Percentiles rank a stretch among this genome's conserved stretches.
Evolutionary conservation across 2,329 filamentous ascomycete genomes (phyloP).

Genomic region (Trichoderma gracile): DNA sequence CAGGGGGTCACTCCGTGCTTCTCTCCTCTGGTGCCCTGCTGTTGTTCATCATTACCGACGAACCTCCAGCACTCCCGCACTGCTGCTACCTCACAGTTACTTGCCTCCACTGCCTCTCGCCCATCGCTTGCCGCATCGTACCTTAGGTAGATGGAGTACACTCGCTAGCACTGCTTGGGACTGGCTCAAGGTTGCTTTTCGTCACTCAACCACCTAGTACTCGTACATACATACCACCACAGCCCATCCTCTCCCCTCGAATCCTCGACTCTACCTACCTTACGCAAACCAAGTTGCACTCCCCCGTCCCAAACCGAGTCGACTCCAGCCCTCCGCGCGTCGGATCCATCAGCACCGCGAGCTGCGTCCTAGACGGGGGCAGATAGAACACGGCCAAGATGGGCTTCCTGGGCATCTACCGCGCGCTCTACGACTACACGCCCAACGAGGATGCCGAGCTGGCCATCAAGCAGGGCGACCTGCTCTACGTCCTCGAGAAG

Average conservation of each 20-base stretch:
- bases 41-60: not conserved
- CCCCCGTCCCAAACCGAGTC: not conserved
- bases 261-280: not conserved
- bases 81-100: too few species aligned
- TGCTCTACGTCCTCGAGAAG: conserved; percentile 87
- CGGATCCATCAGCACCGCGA: conserved; percentile 25
- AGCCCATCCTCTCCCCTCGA: conserved; percentile 21
- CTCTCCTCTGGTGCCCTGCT: not conserved
- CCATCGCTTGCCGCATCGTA: too few species aligned
- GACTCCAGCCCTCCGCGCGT: conserved; percentile 10
- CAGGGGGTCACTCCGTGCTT: conserved; percentile 15
- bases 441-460: conserved; percentile 87
- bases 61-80: too few species aligned
- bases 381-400: conserved; percentile 50
- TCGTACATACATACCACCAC: not conserved
- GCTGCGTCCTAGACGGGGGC: conserved; percentile 30
- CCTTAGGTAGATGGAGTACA: conserved; percentile 10
- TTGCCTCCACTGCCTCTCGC: too few species aligned
- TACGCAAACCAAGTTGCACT: conserved; percentile 21
- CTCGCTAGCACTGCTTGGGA: conserved; percentile 21
- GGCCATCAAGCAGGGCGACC: conserved; percentile 78
- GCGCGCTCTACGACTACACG: conserved; percentile 87
- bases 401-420: conserved; percentile 91
- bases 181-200: conserved; percentile 11
- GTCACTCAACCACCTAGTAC: conserved; percentile 2